Base-by-base conservation (phyloP, 768 basidiomycete genomes). In the Rhizopogon sp. region DNA sequence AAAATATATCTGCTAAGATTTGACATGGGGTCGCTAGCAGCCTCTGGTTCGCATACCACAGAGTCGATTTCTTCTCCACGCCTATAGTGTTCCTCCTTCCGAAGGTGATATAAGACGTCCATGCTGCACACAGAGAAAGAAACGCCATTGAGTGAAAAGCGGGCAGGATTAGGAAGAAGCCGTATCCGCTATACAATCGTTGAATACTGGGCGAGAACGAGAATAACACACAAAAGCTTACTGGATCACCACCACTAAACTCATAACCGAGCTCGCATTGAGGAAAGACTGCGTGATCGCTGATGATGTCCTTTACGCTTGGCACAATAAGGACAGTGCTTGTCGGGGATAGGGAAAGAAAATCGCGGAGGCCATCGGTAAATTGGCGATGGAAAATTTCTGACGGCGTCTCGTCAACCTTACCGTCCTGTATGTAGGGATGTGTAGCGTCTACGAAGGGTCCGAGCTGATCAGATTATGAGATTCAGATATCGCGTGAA, bases 391-490 rank as follows among this genome's bases (percentile, higher is more conserved):
- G 73, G 72, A 98, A 98, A 43, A 96, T 74, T 25, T 82, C 79
- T 4, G 72, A 59, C 0, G 90, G 88, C 1, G 81, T 74, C 49
- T 77, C 71, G 54, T 89, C 84, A 25, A 85, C 67, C 52, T 93
- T 88, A 6, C 96, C 97, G 3, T 75, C 70, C 65, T 83, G 85
- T 59, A 98, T 80, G 50, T 77, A 74, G 2, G 88, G 82, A 67
- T 98, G 92, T 16, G 77, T 68, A 0, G 81, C 70, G 60, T 98
- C 93, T 42, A 98, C 72, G 66, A 98, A 99, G 1, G 97, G 97
- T 0, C 97, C 97, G 31, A 92, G 72, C 96, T 99, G 58, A 0
- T 42, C 9, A 46, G 13, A 46, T 17, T 39, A 33, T 39, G 39
- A 49, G 37, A 45, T 56, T 43, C 4, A 54, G 17, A 35, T 40